Evolutionary conservation across 139 green algal genomes (phyloP), one percentile per base, ranked within the genome.

Genomic region (Chlorella vulgaris): DNA sequence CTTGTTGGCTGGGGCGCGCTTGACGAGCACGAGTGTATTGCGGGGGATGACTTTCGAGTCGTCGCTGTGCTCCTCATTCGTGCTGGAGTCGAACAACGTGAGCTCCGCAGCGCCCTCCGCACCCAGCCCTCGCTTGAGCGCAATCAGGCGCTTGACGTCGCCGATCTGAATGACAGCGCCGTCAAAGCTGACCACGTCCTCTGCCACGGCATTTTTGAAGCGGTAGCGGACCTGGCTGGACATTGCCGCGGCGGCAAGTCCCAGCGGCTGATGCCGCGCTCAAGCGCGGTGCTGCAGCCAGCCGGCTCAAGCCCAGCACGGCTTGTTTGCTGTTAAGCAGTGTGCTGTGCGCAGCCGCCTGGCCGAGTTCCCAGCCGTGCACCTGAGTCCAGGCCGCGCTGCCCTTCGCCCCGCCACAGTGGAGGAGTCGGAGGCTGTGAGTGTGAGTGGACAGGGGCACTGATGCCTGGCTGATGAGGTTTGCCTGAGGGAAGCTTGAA

Each of bases 81-180:
- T 90, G 42, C 78, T 69, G 3, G 90, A 77, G 65, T 96, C 89
- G 31, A 83, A 90, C 28, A 96, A 82, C 36, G 87, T 86, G 7
- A 96, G 84, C 84, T 94, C 90, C 18, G 83, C 75, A 8, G 69
- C 82, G 40, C 88, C 91, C n/a, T 91, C 91, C 4, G 86, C 65
- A 4, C 83, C 88, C 5, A 96, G 84, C 6, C 91, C 91, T 66
- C 92, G 93, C 73, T 94, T 94, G 40, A 92, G 84, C 3, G 93
- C 91, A 43, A 96, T 94, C 13, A 95, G 76, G 2, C 87, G 88
- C 82, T 95, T 96, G 26, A 97, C 83, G 78, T 97, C 93, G 33
- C 87, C 86, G 4, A 94, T 90, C 40, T 83, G 90, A 7, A 97
- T 89, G 40, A 94, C 92, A 62, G 89, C 80, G 36, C 93, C 93